phyloP scores from a whole-genome alignment of 305 asterid genomes.

The Euphrasia arctica region DNA sequence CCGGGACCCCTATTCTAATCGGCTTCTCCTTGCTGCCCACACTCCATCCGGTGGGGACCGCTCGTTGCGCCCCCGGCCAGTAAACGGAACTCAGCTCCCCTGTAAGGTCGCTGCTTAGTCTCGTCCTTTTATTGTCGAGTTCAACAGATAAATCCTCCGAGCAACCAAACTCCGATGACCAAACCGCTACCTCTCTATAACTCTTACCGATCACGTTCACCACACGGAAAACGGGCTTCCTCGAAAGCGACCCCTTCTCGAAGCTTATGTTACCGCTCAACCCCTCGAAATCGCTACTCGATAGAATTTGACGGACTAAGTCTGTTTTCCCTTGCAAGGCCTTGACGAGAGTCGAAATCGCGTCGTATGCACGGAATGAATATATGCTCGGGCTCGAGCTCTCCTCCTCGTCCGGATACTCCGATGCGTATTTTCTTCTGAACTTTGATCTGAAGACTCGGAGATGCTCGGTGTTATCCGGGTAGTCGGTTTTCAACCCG shows the following conservation, averaged over 20 bases:
- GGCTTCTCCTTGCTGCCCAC: conserved; percentile 41
- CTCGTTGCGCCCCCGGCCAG: conserved; percentile 56
- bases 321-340: conserved; percentile 26
- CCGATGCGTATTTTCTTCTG: conserved; percentile 32
- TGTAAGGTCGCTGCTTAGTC: conserved; percentile 11
- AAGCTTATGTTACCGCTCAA: conserved; percentile 53
- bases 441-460: conserved; percentile 39
- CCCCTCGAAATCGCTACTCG: conserved; percentile 41
- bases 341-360: conserved; percentile 32
- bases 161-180: conserved; percentile 54
- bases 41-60: conserved; percentile 44
- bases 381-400: conserved; percentile 41
- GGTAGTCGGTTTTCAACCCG: conserved; percentile 42
- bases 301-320: conserved; percentile 21
- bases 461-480: conserved; percentile 22
- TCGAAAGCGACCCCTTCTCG: conserved; percentile 39
- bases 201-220: conserved; percentile 61
- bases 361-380: conserved; percentile 57
- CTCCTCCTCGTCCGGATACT: conserved; percentile 46
- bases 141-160: conserved; percentile 20
- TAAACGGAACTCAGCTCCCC: conserved; percentile 32
- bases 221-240: conserved; percentile 38
- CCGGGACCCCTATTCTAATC: conserved; percentile 57
- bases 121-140: conserved; percentile 10
- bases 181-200: conserved; percentile 46